Base-by-base conservation (phyloP, 441 rosid species). In the Melastoma candidum region DNA sequence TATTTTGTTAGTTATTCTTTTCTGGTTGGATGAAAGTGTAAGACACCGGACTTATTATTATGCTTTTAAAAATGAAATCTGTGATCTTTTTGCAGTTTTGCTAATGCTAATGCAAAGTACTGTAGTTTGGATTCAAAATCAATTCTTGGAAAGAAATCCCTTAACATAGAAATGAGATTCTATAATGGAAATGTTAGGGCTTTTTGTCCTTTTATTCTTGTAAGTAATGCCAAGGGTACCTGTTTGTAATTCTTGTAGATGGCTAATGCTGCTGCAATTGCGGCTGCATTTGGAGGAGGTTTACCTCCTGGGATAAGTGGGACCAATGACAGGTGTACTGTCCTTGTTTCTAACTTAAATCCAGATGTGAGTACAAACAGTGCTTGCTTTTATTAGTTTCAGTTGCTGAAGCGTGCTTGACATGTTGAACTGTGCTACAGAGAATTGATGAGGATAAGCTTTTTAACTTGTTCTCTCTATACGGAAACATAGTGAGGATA, bases 301-400 rank as follows among this genome's bases (percentile, higher is more conserved):
- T 76, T 93, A 68, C 99, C 97, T 63, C 99, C 95, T n/a, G 99
- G 99, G 60, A 72, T 93, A 54, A 83, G 79, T 14, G 97, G 99
- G 54, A 86, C 95, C 56, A 93, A 93, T 64, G 96, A 93, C 45
- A 83, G 99, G 73, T 86, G 93, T 64, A 93, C 97, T 11, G 62
- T 93, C 58, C 85, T 93, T 44, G 97, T 68, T 48, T 89, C 99
- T 67, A 89, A 84, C 68, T 73, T 93, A 60, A 84, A 89, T 72
- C 72, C 93, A 22, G 97, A 89, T 68, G 97, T 93, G 70, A 80
- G 92, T 68, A 26, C 26, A n/a, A 49, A 11, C 41, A 26, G 53
- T 43, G 13, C 39, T 12, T 24, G 52, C 26, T 60, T 53, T 58
- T 48, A 29, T 3, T 51, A 12, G 24, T 53, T 44, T 66, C 10